Conservation (phyloP, 208 protist genomes). For the Crithidia expoeki region DNA sequence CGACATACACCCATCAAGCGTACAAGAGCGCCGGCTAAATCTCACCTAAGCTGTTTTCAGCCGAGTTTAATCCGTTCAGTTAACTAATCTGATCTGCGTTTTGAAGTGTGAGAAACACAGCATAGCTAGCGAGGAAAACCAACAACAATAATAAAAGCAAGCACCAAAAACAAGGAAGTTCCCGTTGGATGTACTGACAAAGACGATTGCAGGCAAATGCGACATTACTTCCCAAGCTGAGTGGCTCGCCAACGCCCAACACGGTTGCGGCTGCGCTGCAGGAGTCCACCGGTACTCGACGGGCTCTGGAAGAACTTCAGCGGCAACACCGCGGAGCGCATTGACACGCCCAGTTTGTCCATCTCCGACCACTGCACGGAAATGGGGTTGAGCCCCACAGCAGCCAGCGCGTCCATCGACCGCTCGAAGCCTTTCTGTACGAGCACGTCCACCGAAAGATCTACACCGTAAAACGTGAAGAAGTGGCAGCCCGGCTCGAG, state of each 20-base stretch:
- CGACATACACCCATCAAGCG: no score
- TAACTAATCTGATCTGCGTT: no score
- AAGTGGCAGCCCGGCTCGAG: conserved; percentile 93
- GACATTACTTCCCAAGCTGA: conserved; percentile 38
- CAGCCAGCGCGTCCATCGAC: conserved; percentile 89
- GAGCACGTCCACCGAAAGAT: conserved; percentile 81
- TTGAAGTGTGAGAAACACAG: background rate
- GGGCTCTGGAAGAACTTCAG: conserved; percentile 85
- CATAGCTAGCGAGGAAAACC: background rate
- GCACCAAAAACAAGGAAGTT: background rate
- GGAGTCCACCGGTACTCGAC: conserved; percentile 44
- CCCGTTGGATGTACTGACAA: no score
- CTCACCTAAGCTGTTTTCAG: no score
- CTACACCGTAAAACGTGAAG: conserved; percentile 88
- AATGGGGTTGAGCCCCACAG: conserved; percentile 88
- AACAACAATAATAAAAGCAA: background rate
- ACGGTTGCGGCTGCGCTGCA: conserved; percentile 51
- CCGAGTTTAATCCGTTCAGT: no score
- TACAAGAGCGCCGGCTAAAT: no score
- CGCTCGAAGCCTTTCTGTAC: conserved; percentile 91
- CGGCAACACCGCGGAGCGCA: conserved; percentile 82
- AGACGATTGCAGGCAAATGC: background rate
- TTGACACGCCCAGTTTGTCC: conserved; percentile 92
- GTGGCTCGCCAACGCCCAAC: conserved; percentile 70
- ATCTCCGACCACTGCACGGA: conserved; percentile 94